A percentile compares a stretch with the other conserved stretches of the same genome.
phyloP scores from a whole-genome alignment of 805 yeast species.

The Candida jianshihensis region DNA sequence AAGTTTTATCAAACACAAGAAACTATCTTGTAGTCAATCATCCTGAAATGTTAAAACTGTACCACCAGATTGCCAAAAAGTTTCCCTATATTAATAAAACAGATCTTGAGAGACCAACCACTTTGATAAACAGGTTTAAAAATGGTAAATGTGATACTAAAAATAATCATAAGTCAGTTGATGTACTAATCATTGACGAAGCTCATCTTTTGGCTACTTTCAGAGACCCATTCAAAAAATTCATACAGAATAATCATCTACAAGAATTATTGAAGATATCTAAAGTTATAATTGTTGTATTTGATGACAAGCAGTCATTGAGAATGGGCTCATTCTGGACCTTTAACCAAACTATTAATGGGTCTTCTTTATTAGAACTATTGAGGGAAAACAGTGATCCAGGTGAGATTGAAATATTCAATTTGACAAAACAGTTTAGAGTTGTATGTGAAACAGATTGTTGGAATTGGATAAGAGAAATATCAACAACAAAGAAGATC shows the following conservation, averaged over 20 bases:
- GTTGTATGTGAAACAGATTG: constrained; percentile 34
- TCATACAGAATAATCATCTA: constrained; percentile 37
- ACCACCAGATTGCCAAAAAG: constrained; percentile 30
- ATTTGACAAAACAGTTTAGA: constrained; percentile 34
- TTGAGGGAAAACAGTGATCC: constrained; percentile 2
- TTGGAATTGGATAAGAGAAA: constrained; percentile 31
- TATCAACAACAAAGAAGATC: constrained; percentile 29
- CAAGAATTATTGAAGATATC: constrained; percentile 32
- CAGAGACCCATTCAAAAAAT: constrained; percentile 38
- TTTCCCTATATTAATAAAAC: constrained; percentile 31
- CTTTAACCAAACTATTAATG: constrained; percentile 21
- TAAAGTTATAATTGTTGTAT: constrained; percentile 35
- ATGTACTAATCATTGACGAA: constrained; percentile 37
- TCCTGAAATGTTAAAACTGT: constrained; percentile 41
- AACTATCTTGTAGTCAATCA: constrained; percentile 39
- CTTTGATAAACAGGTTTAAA: constrained; percentile 29
- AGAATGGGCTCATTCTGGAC: constrained; percentile 42
- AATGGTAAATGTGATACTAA: constrained; percentile 2
- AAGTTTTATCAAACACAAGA: constrained; percentile 22
- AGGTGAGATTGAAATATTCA: constrained; percentile 13
- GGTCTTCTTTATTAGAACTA: constrained; percentile 26
- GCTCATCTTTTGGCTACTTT: constrained; percentile 38
- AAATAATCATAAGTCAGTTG: too few relatives aligned
- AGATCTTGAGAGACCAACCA: constrained; percentile 40
- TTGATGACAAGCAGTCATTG: constrained; percentile 38